Evolutionary conservation across 441 rosid genomes (phyloP).

Genomic region (Adansonia madagascariensis): DNA sequence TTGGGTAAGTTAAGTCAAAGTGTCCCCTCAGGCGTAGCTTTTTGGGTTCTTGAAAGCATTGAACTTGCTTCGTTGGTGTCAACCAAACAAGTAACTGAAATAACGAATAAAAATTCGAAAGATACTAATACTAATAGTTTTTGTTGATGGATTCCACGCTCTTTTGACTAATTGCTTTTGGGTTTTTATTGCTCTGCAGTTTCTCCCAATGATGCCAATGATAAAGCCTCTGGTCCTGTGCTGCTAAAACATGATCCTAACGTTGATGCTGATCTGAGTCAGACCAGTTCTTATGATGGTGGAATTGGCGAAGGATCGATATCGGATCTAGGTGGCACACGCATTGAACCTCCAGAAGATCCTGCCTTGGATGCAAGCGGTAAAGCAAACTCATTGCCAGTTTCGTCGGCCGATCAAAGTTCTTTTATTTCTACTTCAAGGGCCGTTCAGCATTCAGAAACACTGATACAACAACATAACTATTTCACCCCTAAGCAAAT

Average conservation of each 20-base stretch:
- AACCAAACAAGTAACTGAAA: neutral
- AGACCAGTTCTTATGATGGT: neutral
- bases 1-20: slow-evolving; percentile 2
- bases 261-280: slow-evolving; percentile 21
- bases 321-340: neutral
- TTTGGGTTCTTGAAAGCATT: neutral
- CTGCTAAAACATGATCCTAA: slow-evolving; percentile 28
- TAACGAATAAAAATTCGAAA: neutral
- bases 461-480: slow-evolving; percentile 18
- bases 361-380: slow-evolving; percentile 31
- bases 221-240: slow-evolving; percentile 17
- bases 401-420: slow-evolving; percentile 35
- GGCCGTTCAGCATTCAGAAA: slow-evolving; percentile 35
- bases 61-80: neutral
- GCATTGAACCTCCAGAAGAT: slow-evolving; percentile 28
- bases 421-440: slow-evolving; percentile 36
- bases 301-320: slow-evolving; percentile 19
- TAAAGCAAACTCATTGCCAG: slow-evolving; percentile 28
- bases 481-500: slow-evolving; percentile 49
- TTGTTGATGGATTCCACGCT: neutral
- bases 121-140: too few relatives aligned
- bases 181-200: slow-evolving; percentile 30
- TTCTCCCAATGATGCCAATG: slow-evolving; percentile 18
- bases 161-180: neutral
- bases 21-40: neutral